Base-by-base conservation (phyloP, 306 rosid genomes). In the Corylus avellana region DNA sequence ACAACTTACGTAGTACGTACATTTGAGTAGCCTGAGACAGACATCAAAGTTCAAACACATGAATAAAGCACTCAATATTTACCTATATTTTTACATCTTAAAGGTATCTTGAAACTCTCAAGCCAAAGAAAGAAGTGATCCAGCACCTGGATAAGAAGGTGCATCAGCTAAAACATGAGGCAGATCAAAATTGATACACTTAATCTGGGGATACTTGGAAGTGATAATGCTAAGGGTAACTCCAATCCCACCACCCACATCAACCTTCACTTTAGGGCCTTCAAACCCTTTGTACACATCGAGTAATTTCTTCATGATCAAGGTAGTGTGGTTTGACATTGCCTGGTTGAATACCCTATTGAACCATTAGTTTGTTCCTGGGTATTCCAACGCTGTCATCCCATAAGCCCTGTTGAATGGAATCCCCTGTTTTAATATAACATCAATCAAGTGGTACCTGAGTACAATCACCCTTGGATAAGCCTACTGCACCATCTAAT, bases 361-460 rank as follows among this genome's bases (percentile, higher is more conserved):
- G 73, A 79, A 63, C 68, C 78, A 51, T 68, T 79, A 18, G 35
- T 79, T 67, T 9, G 39, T 72, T 49, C 75, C 75, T 48, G 75
- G 76, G 49, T 73, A 53, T 35, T 79, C 78, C 73, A 73, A 79
- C 12, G 73, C 58, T 50, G 77, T 73, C 78, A 79, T 63, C 18
- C 83, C 78, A 51, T 50, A 35, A 0, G 74, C 74, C 47, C 78
- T 73, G 55, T 73, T 63, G 16, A 79, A 79, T 16, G 83, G 83
- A 79, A 79, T 73, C 25, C 83, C 83, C 10, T 78, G 78, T 51
- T 79, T 78, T 14, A 79, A 54, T 32, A 79, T 53, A 3, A 42
- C 74, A 62, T 79, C 78, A 51, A 62, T 73, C 78, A 79, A 73
- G 72, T 73, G 83, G 74, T 49, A 79, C 83, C 78, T 79, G 74